These are phyloP conservation scores for Aspergillus coremiiformis DNA, from an alignment of 495 filamentous ascomycete species.

Conservation along the genomic window DNA sequence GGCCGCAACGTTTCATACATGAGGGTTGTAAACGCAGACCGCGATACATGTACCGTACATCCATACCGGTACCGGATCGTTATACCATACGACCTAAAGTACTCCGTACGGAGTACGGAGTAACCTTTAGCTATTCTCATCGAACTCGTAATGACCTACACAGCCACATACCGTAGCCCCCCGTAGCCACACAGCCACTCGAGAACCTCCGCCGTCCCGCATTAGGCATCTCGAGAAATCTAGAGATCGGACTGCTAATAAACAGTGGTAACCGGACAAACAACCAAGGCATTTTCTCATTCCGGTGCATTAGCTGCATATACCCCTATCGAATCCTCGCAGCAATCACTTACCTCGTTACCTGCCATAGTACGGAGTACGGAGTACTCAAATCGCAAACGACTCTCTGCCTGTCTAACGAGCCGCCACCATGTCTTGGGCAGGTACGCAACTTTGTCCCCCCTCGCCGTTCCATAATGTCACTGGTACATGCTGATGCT, in stretches of 20 bases:
- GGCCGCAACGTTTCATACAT: background rate
- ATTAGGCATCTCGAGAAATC: slow-evolving; percentile 17
- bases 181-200: slow-evolving; percentile 19
- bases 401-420: background rate
- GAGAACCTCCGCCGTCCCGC: slow-evolving; percentile 11
- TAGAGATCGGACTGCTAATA: too few relatives aligned
- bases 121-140: too few relatives aligned
- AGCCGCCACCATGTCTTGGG: slow-evolving; percentile 55
- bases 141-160: too few relatives aligned
- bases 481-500: slow-evolving; percentile 2
- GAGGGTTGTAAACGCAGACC: background rate
- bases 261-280: background rate
- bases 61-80: too few relatives aligned
- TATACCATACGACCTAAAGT: too few relatives aligned
- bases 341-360: background rate
- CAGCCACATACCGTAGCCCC: slow-evolving; percentile 13
- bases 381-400: too few relatives aligned
- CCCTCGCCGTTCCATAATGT: background rate
- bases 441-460: slow-evolving; percentile 37
- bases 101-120: too few relatives aligned
- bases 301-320: background rate
- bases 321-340: background rate
- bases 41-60: too few relatives aligned
- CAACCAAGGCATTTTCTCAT: background rate
- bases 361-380: background rate